Base-by-base conservation (phyloP, 192 early-diverging fungal species). In the Dissophora globulifera region DNA sequence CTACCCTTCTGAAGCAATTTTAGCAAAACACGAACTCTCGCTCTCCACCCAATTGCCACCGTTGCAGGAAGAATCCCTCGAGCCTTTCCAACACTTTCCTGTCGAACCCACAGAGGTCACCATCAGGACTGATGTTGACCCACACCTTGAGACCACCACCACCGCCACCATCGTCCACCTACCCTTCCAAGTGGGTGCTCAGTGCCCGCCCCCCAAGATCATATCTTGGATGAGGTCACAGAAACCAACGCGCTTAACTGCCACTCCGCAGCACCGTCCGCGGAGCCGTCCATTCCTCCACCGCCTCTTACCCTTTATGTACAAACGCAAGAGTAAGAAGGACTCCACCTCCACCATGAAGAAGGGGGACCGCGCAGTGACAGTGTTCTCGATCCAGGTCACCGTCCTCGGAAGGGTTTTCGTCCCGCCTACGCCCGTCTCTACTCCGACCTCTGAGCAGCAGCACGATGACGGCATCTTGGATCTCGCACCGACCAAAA, bases 351-450 rank as follows among this genome's bases (percentile, higher is more conserved):
- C n/a, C n/a, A 4, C 33, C 7, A 22, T 38, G 29, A 76, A 67
- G 58, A 61, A 54, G 35, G 45, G 54, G 19, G 52, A 58, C 46
- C 47, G 32, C 4, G 5, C 58, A 1, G 35, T 61, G 32, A 76
- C 72, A n/a, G 26, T 76, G 26, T 76, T 76, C 23, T 76, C 72
- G 25, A 67, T 76, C 46, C 72, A 76, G 22, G 72, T 76, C 4
- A 67, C 63, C 8, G 64, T 76, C 46, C 58, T 76, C 20, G 72
- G 72, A 25, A 53, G 38, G 20, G 72, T 76, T 15, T 51, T 62
- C 56, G 50, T 67, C 9, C 62, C 70, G 38, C 42, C 69, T 17
- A 43, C 29, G 27, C 33, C 23, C 23, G 23, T 50, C 13, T 15
- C 63, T 23, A n/a, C n/a, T 27, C 15, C 45, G 10, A 20, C 41